phyloP scores from a whole-genome alignment of 2,329 filamentous ascomycete species.

The Penicillium verrucosum region DNA sequence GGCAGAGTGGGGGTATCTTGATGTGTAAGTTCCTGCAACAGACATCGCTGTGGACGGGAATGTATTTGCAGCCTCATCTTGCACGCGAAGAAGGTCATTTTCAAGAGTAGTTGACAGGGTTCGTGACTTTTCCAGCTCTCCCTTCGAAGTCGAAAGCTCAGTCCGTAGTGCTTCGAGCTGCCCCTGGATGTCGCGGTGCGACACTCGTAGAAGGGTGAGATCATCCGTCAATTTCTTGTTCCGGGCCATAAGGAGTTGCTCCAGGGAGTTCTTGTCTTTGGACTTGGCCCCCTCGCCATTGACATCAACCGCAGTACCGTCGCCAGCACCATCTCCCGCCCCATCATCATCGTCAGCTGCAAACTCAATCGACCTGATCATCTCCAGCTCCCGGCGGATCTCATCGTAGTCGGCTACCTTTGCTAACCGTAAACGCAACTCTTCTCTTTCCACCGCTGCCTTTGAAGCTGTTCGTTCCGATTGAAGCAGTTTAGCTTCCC shows the following conservation, averaged over 20 bases:
- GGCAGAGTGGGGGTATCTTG: conserved; percentile 70
- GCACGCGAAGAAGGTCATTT: conserved; percentile 82
- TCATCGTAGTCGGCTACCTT: conserved; percentile 95
- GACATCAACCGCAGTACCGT: conserved; percentile 22
- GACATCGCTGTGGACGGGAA: conserved; percentile 85
- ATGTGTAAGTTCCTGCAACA: conserved; percentile 85
- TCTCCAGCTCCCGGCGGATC: conserved; percentile 90
- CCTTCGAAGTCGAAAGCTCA: conserved; percentile 76
- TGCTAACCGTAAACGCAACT: conserved; percentile 73
- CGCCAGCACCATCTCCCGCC: conserved; percentile 43
- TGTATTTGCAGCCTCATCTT: conserved; percentile 76
- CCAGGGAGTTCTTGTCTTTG: conserved; percentile 72
- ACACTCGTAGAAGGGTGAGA: conserved; percentile 85
- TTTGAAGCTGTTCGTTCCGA: conserved; percentile 74
- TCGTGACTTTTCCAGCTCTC: conserved; percentile 79
- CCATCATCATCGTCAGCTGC: conserved; percentile 72
- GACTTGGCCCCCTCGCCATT: conserved; percentile 55
- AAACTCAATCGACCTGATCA: conserved; percentile 97
- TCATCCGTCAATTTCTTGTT: conserved; percentile 98
- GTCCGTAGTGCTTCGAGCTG: conserved; percentile 78
- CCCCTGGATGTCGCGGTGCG: conserved; percentile 83
- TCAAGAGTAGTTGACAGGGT: conserved; percentile 85
- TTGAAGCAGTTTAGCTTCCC: conserved; percentile 72
- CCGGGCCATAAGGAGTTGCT: conserved; percentile 83
- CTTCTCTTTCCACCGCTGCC: conserved; percentile 76